A percentile compares a stretch with the other conserved stretches of the same genome.
Evolutionary conservation across 2,329 filamentous ascomycete species (phyloP).

Genomic region (Apiospora koreana): DNA sequence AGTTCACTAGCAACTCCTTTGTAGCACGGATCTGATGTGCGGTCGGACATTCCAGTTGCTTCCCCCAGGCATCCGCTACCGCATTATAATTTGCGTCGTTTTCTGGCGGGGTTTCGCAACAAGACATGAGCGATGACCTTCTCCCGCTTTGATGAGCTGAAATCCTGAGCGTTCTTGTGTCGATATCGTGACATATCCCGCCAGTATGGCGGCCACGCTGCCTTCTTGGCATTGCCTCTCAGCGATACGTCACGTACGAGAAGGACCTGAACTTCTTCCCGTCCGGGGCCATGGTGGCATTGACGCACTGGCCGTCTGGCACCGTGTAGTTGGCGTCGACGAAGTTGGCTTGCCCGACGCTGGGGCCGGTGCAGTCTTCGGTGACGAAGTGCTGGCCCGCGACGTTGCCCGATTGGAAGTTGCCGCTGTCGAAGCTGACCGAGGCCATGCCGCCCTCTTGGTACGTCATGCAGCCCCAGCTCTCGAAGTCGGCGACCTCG

Average conservation of each 20-base stretch:
- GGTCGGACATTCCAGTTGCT: not conserved
- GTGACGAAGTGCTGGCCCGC: not conserved
- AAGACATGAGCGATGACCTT: not conserved
- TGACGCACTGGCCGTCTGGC: conserved; percentile 6
- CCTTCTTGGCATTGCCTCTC: not conserved
- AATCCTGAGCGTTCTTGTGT: not conserved
- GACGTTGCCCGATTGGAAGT: conserved; percentile 4
- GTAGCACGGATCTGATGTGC: no score
- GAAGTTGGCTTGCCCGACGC: conserved; percentile 8
- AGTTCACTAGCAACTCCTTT: not conserved
- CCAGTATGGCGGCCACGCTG: not conserved
- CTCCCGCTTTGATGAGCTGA: not conserved
- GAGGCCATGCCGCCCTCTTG: not conserved
- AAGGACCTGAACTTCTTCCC: not conserved
- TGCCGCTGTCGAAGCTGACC: conserved; percentile 1
- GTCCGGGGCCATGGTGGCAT: not conserved
- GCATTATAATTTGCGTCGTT: not conserved
- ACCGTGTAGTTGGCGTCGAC: conserved; percentile 2
- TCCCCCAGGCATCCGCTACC: no score
- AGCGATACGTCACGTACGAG: conserved; percentile 5
- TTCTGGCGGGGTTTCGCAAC: not conserved
- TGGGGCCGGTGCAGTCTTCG: conserved; percentile 1
- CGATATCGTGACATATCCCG: not conserved
- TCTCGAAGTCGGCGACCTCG: not conserved
- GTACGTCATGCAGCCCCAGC: not conserved